Conservation (phyloP, 2,329 filamentous ascomycete species). For the Stemphylium beticola region DNA sequence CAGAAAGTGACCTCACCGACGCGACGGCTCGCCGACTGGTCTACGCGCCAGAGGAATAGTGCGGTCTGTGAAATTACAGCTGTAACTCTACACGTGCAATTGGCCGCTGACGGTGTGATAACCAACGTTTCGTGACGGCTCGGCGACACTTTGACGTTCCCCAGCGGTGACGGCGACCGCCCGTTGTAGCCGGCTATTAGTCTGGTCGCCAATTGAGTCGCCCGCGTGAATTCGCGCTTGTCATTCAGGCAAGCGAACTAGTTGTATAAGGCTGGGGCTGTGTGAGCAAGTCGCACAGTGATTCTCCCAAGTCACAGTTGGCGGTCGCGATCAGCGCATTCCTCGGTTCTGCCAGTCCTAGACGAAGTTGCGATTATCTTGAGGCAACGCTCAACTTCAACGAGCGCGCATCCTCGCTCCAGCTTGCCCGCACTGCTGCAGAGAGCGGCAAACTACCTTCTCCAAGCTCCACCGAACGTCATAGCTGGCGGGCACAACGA, state of each 20-base stretch:
- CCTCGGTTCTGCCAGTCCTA: conserved; percentile 4
- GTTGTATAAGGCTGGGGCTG: conserved; percentile 23
- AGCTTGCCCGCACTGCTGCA: conserved; percentile 1
- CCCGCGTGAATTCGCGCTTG: conserved; percentile 7
- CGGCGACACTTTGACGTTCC: conserved; percentile 11
- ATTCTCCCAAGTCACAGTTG: not conserved
- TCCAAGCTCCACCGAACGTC: conserved; percentile 2
- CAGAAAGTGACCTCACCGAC: conserved; percentile 18
- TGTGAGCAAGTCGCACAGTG: conserved; percentile 8
- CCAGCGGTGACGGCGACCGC: conserved; percentile 4
- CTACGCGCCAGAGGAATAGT: conserved; percentile 12
- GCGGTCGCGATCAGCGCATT: not conserved
- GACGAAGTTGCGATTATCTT: not conserved
- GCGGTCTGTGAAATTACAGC: conserved; percentile 6
- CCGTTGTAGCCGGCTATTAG: conserved; percentile 12
- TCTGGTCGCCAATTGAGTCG: conserved; percentile 6
- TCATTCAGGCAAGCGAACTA: conserved; percentile 1
- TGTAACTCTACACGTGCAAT: conserved; percentile 5
- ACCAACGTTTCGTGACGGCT: conserved; percentile 22
- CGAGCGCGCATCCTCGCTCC: conserved; percentile 3
- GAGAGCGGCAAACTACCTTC: not conserved
- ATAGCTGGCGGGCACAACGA: conserved; percentile 6
- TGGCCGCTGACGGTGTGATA: conserved; percentile 8
- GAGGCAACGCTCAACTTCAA: conserved; percentile 7
- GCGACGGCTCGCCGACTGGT: conserved; percentile 12